These are phyloP conservation scores for Fragaria nilgerrensis DNA, from an alignment of 306 rosid species.

Conservation along the genomic window DNA sequence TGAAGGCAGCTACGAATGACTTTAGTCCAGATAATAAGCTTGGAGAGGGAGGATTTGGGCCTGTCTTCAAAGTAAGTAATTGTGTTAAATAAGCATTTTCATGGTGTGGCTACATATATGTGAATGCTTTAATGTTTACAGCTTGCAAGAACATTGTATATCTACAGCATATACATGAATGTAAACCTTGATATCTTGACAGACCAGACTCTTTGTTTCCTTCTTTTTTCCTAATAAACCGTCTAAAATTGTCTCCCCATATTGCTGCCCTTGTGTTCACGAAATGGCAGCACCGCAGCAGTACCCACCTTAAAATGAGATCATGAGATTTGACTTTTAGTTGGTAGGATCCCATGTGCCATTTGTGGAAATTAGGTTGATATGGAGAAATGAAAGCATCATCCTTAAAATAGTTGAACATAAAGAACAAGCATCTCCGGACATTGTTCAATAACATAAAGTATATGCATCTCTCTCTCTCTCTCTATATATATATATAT, in stretches of 20 bases:
- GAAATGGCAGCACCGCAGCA: not conserved
- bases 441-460: no score
- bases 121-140: not conserved
- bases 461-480: no score
- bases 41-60: conserved; percentile 87
- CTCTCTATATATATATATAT: no score
- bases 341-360: not conserved
- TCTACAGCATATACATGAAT: not conserved
- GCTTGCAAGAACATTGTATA: not conserved
- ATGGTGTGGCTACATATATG: not conserved
- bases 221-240: not conserved
- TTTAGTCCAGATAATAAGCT: conserved; percentile 55
- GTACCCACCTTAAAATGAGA: not conserved
- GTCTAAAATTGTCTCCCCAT: not conserved
- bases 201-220: not conserved
- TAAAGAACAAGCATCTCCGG: not conserved
- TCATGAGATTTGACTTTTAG: not conserved
- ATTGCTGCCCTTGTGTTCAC: not conserved
- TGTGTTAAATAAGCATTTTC: not conserved
- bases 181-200: not conserved
- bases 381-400: not conserved
- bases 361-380: not conserved
- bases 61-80: conserved; percentile 57
- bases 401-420: not conserved
- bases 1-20: conserved; percentile 65